Evolutionary conservation across 2,329 filamentous ascomycete species (phyloP), one percentile per base, ranked within the genome.

Genomic region (Aureobasidium sp.): DNA sequence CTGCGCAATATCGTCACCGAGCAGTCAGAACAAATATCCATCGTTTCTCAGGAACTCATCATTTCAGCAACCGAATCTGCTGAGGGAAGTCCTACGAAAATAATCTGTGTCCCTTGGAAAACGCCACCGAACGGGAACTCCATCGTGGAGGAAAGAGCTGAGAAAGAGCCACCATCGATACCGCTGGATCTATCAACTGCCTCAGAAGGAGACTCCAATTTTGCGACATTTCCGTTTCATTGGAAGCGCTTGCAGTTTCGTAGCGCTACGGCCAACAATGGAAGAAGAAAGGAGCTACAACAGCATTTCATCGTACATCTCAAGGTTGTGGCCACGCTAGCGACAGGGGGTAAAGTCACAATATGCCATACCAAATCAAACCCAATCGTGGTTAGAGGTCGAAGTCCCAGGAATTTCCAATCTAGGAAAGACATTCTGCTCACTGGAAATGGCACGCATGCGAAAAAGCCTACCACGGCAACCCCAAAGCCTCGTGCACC

Each of bases 91-190:
- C 79, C 89, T 0, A 91, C 97, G 47, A 93, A 95, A 69, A 87
- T 97, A 65, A 97, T 97, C 66, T 94, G 94, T 8, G 96, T 97
- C 64, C 93, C 93, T 0, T 97, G 93, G 93, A 97, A 97, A 79
- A 97, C 92, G 1, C 92, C 91, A 1, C 90, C 89, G 32, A 90
- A 89, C 56, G 68, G 69, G 6, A 68, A 64, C 42, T 85, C 87
- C 3, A 82, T 85, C n/a, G 84, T 88, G 79, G 80, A 85, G 67
- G 82, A 86, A 66, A 87, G 87, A 72, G 77, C 80, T 0, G 93
- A 97, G 72, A 91, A 93, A 71, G 93, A 97, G 72, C 93, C 93
- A 5, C 85, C 89, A 0, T 84, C 90, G 1, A 86, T 96, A 63
- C 90, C 90, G 0, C 76, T 97, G 65, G 84, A 87, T 68, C 79